Evolutionary conservation across 2,329 filamentous ascomycete species (phyloP), one percentile per base, ranked within the genome.

Genomic region (Apiospora pterosperma): DNA sequence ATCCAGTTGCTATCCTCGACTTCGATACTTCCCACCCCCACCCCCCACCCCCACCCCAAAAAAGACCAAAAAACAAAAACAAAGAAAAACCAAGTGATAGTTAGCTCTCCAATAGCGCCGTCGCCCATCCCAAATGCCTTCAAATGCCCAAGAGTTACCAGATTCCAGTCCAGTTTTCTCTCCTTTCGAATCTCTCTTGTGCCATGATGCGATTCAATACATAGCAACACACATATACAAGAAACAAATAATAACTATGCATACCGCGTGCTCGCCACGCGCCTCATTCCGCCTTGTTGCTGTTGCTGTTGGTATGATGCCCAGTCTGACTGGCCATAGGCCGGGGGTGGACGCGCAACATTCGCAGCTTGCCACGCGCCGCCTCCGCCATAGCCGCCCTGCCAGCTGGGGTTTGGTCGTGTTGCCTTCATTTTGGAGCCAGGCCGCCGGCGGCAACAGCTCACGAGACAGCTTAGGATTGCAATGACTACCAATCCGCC

Each of bases 401-500:
- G 70, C 72, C 72, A 75, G 39, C 72, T 74, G 31, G 63, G 64
- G 23, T 69, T 73, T 3, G 70, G 69, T 64, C 68, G 71, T 19
- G 66, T 58, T 11, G 67, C 68, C 69, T 66, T 69, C 67, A 72
- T 71, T 52, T 70, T 69, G 28, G 72, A 71, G 38, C 67, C 68
- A 4, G 48, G 48, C 48, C 73, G 71, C 41, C 82, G 78, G 42
- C 84, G 80, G 70, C 82, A 88, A 55, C 85, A 85, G 70, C 82
- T 84, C 66, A 84, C 78, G 71, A 89, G 83, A 78, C 93, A 97
- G 73, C 84, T 85, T 12, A 90, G 69, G 61, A 97, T 80, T 38
- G 85, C 82, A 58, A 97, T 75, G 21, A 96, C 73, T 6, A 97
- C 71, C 6, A 97, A 81, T 7, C 85, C 87, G 59, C 93, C 95